Evolutionary conservation across 2,329 filamentous ascomycete genomes (phyloP).

Genomic region (Calonectria naviculata): DNA sequence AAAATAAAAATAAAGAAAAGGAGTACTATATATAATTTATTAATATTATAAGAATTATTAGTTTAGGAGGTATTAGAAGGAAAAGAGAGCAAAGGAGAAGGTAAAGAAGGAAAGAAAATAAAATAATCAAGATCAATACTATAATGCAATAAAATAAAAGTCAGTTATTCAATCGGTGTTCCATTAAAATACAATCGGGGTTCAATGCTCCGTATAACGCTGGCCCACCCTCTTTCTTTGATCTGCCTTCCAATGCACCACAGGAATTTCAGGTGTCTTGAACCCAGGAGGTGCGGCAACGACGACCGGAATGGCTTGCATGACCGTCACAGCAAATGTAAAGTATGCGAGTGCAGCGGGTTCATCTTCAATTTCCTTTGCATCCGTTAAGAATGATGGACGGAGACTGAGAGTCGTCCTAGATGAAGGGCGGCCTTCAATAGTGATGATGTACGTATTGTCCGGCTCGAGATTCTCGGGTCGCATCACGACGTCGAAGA

Average conservation of each 20-base stretch:
- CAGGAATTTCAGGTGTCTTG: neutral
- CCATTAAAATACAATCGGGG: too few relatives aligned
- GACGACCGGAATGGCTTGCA: neutral
- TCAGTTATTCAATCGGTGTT: too few relatives aligned
- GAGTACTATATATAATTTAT: too few relatives aligned
- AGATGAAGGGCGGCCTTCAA: neutral
- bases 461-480: neutral
- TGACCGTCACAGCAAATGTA: neutral
- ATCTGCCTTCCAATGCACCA: neutral
- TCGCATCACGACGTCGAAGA: neutral
- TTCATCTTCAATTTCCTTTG: neutral
- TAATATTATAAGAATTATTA: too few relatives aligned
- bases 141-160: too few relatives aligned
- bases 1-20: too few relatives aligned
- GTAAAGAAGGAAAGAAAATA: too few relatives aligned
- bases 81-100: too few relatives aligned
- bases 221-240: neutral
- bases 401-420: neutral
- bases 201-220: neutral
- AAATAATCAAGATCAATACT: too few relatives aligned
- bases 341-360: neutral
- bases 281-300: neutral
- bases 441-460: neutral
- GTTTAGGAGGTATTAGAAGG: too few relatives aligned
- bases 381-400: neutral